Percentiles rank a stretch among this genome's conserved stretches.
Conservation (phyloP, 805 yeast genomes). For the Metschnikowia kofuensis region DNA sequence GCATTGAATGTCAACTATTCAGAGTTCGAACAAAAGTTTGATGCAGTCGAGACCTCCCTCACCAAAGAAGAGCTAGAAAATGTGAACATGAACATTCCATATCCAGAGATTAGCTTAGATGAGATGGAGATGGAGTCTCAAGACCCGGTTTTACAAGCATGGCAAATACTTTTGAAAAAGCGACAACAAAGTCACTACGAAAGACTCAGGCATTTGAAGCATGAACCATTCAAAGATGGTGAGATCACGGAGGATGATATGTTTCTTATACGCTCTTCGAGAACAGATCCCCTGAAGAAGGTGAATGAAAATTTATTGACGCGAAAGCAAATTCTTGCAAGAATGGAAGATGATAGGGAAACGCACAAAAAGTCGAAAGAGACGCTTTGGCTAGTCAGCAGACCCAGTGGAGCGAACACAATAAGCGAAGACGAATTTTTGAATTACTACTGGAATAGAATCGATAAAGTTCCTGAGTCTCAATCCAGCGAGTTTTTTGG, state of each 20-base stretch:
- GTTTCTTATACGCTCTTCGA: slow-evolving; percentile 23
- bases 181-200: slow-evolving; percentile 53
- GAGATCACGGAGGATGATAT: slow-evolving; percentile 20
- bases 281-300: slow-evolving; percentile 24
- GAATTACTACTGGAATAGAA: slow-evolving; percentile 48
- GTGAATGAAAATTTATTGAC: slow-evolving; percentile 24
- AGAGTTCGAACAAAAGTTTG: slow-evolving; percentile 27
- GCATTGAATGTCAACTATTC: slow-evolving; percentile 30
- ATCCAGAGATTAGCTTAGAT: slow-evolving; percentile 29
- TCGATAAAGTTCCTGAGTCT: slow-evolving; percentile 43
- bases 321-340: slow-evolving; percentile 55
- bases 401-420: slow-evolving; percentile 36
- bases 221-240: slow-evolving; percentile 20
- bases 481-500: slow-evolving; percentile 42
- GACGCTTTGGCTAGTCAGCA: slow-evolving; percentile 65
- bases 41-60: slow-evolving; percentile 28
- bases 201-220: slow-evolving; percentile 38
- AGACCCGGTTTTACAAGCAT: slow-evolving; percentile 37
- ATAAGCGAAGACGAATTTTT: slow-evolving; percentile 38
- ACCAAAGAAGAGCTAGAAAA: slow-evolving; percentile 34
- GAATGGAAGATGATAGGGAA: slow-evolving; percentile 94
- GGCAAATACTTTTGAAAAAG: slow-evolving; percentile 47
- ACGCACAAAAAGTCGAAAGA: slow-evolving; percentile 84
- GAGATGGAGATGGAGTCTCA: slow-evolving; percentile 16
- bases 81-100: slow-evolving; percentile 31